Percentiles rank a stretch among this genome's conserved stretches.
These are phyloP conservation scores for Ceratocystis albifundus DNA, from an alignment of 2,329 filamentous ascomycete genomes.

Conservation along the genomic window DNA sequence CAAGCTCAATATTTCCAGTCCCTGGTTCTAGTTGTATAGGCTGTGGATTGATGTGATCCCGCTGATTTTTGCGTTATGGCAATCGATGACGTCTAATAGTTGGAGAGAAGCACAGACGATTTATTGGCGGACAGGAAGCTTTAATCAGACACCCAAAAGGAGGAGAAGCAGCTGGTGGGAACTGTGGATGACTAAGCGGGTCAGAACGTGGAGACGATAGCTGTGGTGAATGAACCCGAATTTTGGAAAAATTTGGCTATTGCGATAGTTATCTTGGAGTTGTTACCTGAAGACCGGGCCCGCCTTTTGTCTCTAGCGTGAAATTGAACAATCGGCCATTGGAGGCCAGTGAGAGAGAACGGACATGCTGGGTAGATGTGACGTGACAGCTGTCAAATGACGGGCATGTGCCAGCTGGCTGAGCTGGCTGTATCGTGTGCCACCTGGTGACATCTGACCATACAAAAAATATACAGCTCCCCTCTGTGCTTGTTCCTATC, in stretches of 20 bases:
- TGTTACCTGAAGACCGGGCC: not conserved
- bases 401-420: not conserved
- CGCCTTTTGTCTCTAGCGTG: not conserved
- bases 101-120: conserved; percentile 4
- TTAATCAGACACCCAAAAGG: not conserved
- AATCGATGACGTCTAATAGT: conserved; percentile 4
- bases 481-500: not conserved
- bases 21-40: not conserved
- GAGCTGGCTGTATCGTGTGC: fast-evolving
- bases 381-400: not conserved
- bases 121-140: conserved; percentile 1
- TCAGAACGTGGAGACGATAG: not conserved
- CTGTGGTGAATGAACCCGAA: not conserved
- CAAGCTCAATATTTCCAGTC: not conserved
- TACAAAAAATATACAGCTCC: not conserved
- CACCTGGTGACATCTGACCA: not conserved
- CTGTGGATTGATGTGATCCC: not conserved
- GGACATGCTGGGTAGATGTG: not conserved
- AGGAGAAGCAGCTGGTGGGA: not conserved
- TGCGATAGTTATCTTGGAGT: not conserved
- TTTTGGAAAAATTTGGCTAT: not conserved
- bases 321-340: not conserved
- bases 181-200: not conserved
- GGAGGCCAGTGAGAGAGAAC: not conserved
- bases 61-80: not conserved